These are phyloP conservation scores for Fraxinus albicans DNA, from an alignment of 305 asterid genomes.

Conservation along the genomic window DNA sequence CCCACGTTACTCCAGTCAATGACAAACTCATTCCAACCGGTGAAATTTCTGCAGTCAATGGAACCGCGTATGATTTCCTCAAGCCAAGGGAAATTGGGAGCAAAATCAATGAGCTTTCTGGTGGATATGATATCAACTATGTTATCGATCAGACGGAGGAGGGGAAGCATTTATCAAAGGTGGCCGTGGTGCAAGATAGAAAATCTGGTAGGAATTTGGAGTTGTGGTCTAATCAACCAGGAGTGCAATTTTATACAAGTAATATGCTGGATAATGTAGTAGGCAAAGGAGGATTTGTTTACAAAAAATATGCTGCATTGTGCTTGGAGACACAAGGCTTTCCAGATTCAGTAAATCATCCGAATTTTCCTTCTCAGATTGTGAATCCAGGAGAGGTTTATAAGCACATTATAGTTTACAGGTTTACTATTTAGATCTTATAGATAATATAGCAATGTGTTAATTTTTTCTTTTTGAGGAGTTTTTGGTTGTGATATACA, in stretches of 20 bases:
- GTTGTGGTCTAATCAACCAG: conserved; percentile 76
- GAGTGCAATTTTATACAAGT: conserved; percentile 73
- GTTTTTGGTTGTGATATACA: background rate
- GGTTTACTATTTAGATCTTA: conserved; percentile 49
- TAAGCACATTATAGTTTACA: conserved; percentile 61
- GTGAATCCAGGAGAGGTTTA: conserved; percentile 63
- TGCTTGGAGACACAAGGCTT: conserved; percentile 89
- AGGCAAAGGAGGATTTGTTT: conserved; percentile 66
- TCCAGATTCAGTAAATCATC: conserved; percentile 83
- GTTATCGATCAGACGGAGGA: conserved; percentile 37
- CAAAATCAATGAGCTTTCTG: conserved; percentile 32
- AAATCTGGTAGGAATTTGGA: conserved; percentile 74
- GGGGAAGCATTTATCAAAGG: conserved; percentile 37
- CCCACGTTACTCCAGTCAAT: conserved; percentile 61
- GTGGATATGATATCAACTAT: conserved; percentile 79
- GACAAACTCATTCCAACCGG: conserved; percentile 73
- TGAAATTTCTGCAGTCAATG: conserved; percentile 37
- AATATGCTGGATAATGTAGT: conserved; percentile 47
- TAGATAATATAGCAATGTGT: background rate
- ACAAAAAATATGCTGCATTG: conserved; percentile 42
- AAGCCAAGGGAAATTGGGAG: conserved; percentile 47
- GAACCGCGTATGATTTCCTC: conserved; percentile 70
- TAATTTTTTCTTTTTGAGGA: background rate
- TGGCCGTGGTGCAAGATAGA: conserved; percentile 43
- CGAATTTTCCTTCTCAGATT: conserved; percentile 70